phyloP scores from a whole-genome alignment of 75 land plant species.

The Cryptomeria japonica region DNA sequence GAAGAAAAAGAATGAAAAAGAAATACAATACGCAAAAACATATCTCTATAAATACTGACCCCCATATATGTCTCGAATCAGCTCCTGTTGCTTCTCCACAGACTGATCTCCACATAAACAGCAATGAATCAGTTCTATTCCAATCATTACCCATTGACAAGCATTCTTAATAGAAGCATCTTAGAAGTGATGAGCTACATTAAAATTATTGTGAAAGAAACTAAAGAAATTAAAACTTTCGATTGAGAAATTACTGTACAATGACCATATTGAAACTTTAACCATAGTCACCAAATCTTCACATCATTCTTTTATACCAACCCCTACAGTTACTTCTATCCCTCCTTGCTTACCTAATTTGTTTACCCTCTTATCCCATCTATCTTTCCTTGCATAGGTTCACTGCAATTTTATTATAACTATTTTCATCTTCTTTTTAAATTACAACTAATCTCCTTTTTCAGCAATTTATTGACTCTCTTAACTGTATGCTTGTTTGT shows the following conservation, averaged over 20 bases:
- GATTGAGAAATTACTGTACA: neutral
- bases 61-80: slow-evolving; percentile 73
- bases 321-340: too few relatives aligned
- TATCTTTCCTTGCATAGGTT: too few relatives aligned
- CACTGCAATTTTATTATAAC: too few relatives aligned
- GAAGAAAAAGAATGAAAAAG: neutral
- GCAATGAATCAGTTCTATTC: neutral
- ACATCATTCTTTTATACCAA: too few relatives aligned
- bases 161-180: neutral
- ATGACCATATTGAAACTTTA: neutral
- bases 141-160: neutral
- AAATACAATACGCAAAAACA: neutral
- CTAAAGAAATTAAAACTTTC: neutral
- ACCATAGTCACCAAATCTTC: neutral
- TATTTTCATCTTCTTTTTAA: too few relatives aligned
- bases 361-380: too few relatives aligned
- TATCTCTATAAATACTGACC: slow-evolving; percentile 30
- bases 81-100: slow-evolving; percentile 87
- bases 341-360: too few relatives aligned
- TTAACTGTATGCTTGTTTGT: too few relatives aligned
- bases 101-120: slow-evolving; percentile 36
- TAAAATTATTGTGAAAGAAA: neutral
- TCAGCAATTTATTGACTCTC: too few relatives aligned
- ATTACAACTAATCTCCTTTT: too few relatives aligned
- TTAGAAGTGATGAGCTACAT: neutral